Conservation (phyloP, 2,329 filamentous ascomycete genomes). For the Aspergillus proliferans region DNA sequence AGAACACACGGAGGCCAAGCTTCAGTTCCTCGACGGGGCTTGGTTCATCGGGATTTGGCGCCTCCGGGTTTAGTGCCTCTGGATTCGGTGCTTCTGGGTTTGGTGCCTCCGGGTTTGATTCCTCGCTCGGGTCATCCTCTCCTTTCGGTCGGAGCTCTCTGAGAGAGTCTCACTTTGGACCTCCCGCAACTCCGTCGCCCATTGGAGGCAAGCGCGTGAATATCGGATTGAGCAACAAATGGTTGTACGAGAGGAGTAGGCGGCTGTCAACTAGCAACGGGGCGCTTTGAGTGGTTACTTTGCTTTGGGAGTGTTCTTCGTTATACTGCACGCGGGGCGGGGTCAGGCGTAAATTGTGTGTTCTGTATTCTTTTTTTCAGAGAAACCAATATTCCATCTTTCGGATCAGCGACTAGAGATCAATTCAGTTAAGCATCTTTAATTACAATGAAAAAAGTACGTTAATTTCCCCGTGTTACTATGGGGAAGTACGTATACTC, state of each 20-base stretch:
- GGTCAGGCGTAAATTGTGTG: slow-evolving; percentile 13
- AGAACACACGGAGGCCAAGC: slow-evolving; percentile 45
- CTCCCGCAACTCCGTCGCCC: slow-evolving; percentile 63
- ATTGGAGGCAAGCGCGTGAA: slow-evolving; percentile 60
- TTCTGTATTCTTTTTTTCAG: neutral
- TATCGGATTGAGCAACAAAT: slow-evolving; percentile 81
- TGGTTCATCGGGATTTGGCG: no score
- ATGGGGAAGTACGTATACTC: no score
- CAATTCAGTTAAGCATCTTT: neutral
- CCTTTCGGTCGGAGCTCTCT: slow-evolving; percentile 31
- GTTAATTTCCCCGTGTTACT: no score
- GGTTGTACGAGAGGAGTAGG: slow-evolving; percentile 78
- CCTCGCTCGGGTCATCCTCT: slow-evolving; percentile 43
- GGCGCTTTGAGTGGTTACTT: slow-evolving; percentile 19
- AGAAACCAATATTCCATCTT: neutral
- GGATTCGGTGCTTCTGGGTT: no score
- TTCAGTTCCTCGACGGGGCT: slow-evolving; percentile 33
- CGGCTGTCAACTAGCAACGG: slow-evolving; percentile 34
- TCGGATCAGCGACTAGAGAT: neutral
- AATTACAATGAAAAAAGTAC: no score
- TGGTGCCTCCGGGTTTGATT: neutral
- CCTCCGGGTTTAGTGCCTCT: no score
- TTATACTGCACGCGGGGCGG: slow-evolving; percentile 5
- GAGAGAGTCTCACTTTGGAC: slow-evolving; percentile 42
- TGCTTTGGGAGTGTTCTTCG: slow-evolving; percentile 5